Evolutionary conservation across 2,329 filamentous ascomycete species (phyloP).

Genomic region (Emmonsiellopsis sp.): DNA sequence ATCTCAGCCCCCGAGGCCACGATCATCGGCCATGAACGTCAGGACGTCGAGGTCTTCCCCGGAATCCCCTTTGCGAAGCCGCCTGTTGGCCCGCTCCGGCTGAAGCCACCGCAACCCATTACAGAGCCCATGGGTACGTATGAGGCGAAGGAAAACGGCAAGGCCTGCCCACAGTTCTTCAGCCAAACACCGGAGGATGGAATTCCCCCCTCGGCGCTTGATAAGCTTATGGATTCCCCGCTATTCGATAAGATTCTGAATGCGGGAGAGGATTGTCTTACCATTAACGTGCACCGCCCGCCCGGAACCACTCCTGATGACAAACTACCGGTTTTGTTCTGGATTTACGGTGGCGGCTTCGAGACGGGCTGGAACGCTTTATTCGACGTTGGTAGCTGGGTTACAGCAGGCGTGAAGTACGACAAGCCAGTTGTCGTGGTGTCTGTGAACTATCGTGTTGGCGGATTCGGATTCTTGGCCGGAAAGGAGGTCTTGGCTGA

Average conservation of each 20-base stretch:
- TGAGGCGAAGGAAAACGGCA: slow-evolving; percentile 49
- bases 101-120: slow-evolving; percentile 59
- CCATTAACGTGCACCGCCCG: slow-evolving; percentile 52
- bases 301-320: slow-evolving; percentile 41
- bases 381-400: slow-evolving; percentile 28
- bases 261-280: slow-evolving; percentile 56
- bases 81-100: slow-evolving; percentile 56
- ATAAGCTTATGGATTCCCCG: slow-evolving; percentile 45
- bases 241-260: slow-evolving; percentile 49
- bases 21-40: slow-evolving; percentile 37
- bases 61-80: slow-evolving; percentile 69
- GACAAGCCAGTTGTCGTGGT: slow-evolving; percentile 65
- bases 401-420: slow-evolving; percentile 32
- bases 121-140: slow-evolving; percentile 51
- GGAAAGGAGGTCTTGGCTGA: slow-evolving; percentile 60
- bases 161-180: slow-evolving; percentile 65
- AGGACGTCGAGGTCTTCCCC: slow-evolving; percentile 57
- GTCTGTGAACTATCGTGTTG: slow-evolving; percentile 67
- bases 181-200: slow-evolving; percentile 36
- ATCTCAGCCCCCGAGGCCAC: slow-evolving; percentile 46
- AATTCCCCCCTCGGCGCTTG: slow-evolving; percentile 40
- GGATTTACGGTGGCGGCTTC: slow-evolving; percentile 58
- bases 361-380: slow-evolving; percentile 38
- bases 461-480: slow-evolving; percentile 64
- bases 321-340: slow-evolving; percentile 59